A percentile compares a stretch with the other conserved stretches of the same genome.
These are phyloP conservation scores for Grosmannia huntii DNA, from an alignment of 2,329 filamentous ascomycete genomes.

Conservation along the genomic window DNA sequence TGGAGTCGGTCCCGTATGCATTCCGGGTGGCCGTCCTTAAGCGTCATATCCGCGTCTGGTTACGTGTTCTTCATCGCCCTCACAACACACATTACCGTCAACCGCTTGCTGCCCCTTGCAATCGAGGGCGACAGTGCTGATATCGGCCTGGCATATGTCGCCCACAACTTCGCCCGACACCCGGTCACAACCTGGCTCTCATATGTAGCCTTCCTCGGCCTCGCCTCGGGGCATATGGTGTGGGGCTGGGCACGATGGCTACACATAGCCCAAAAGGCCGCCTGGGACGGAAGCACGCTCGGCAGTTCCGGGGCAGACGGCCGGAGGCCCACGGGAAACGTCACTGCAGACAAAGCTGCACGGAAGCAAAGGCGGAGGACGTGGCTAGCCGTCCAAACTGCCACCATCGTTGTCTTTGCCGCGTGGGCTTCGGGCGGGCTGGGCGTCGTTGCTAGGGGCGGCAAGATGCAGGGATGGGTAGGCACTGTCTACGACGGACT, in stretches of 20 bases:
- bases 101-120: conserved; percentile 60
- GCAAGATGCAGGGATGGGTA: conserved; percentile 62
- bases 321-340: conserved; percentile 21
- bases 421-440: conserved; percentile 77
- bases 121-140: conserved; percentile 79
- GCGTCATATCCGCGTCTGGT: conserved; percentile 57
- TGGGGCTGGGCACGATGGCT: conserved; percentile 83
- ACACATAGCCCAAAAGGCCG: conserved; percentile 45
- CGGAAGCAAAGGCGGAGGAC: conserved; percentile 39
- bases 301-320: neutral
- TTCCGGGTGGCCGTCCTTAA: conserved; percentile 55
- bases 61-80: conserved; percentile 57
- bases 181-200: conserved; percentile 52
- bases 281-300: conserved; percentile 29
- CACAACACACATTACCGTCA: conserved; percentile 59
- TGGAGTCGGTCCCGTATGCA: conserved; percentile 7
- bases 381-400: conserved; percentile 59
- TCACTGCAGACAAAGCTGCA: conserved; percentile 30
- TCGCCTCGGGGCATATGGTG: conserved; percentile 64
- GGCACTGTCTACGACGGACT: conserved; percentile 68
- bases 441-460: conserved; percentile 62
- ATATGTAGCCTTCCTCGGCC: conserved; percentile 54
- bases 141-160: conserved; percentile 70
- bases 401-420: conserved; percentile 41
- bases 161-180: conserved; percentile 70